Evolutionary conservation across 768 basidiomycete genomes (phyloP), one percentile per base, ranked within the genome.

Genomic region (Dentipellis fragilis): DNA sequence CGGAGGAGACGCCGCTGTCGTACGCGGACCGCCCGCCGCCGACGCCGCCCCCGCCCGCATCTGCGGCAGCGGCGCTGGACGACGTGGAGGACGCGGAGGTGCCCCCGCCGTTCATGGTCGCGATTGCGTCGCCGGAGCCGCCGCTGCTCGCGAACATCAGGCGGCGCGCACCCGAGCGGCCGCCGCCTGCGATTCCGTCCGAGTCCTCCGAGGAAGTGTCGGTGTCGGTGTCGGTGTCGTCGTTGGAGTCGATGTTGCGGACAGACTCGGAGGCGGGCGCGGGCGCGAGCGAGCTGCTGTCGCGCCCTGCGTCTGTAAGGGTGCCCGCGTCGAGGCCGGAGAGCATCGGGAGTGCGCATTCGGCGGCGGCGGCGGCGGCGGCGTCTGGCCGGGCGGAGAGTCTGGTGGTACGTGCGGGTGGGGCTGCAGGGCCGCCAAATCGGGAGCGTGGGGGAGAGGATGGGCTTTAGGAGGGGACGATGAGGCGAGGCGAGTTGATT

Each of bases 101-200:
- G 23, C 63, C 66, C 7, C 67, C 67, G 1, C 60, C 65, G 14
- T 67, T 67, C 59, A 51, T 51, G 17, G 53, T 59, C 22, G 65
- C 67, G 9, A 64, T 64, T 22, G 59, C 62, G n/a, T 58, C 66
- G 12, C 64, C 65, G 14, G 61, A 64, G 21, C 64, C 66, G 9
- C 64, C 65, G 8, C 61, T 68, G 49, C 52, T 66, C 17, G 58
- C 65, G 10, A 56, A 60, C 7, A 54, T 60, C 49, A 63, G 51
- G 37, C 42, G 39, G 21, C 37, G 35, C 16, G 21, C 38, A 21
- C 22, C 11, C 23, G 21, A 17, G n/a, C 56, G 50, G 37, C 37
- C 17, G 5, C 14, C 46, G 4, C 57, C 52, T 10, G 22, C 21
- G 40, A 14, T 42, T 9, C 19, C 40, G 29, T 29, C 29, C 3